phyloP scores from a whole-genome alignment of 257 asterid genomes.

The Capsicum baccatum region DNA sequence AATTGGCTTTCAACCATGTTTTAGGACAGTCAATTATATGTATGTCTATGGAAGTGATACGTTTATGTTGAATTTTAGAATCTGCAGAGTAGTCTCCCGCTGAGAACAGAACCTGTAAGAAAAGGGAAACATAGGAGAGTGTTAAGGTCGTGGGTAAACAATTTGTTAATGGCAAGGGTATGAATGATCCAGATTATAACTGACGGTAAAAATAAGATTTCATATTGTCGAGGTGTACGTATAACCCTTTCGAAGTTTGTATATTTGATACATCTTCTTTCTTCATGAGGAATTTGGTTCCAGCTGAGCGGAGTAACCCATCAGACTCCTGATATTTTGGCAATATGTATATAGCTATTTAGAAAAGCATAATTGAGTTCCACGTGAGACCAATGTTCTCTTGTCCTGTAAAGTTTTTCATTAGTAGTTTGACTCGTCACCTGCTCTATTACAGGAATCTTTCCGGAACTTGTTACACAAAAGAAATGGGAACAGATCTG shows the following conservation, averaged over 20 bases:
- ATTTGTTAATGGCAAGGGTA: not conserved
- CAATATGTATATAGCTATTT: not conserved
- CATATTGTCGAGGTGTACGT: not conserved
- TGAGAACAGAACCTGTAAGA: not conserved
- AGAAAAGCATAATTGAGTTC: not conserved
- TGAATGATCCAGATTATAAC: not conserved
- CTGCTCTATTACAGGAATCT: slow-evolving; percentile 56
- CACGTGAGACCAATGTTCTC: not conserved
- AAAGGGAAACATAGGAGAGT: not conserved
- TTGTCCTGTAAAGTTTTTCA: not conserved
- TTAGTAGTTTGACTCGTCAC: not conserved
- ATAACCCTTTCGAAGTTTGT: not conserved
- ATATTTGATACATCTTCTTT: not conserved
- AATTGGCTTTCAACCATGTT: not conserved
- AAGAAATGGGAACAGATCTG: slow-evolving; percentile 84
- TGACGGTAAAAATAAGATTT: not conserved
- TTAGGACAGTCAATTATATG: not conserved
- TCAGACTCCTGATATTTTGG: not conserved
- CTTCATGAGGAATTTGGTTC: not conserved
- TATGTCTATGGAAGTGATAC: not conserved
- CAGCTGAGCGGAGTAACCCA: not conserved
- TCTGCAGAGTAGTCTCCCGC: not conserved
- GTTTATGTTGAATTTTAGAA: slow-evolving; percentile 5
- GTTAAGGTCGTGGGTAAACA: too few relatives aligned
- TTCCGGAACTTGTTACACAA: slow-evolving; percentile 80